Evolutionary conservation across 2,329 filamentous ascomycete species (phyloP), one percentile per base, ranked within the genome.

Genomic region (Colletotrichum shisoi): DNA sequence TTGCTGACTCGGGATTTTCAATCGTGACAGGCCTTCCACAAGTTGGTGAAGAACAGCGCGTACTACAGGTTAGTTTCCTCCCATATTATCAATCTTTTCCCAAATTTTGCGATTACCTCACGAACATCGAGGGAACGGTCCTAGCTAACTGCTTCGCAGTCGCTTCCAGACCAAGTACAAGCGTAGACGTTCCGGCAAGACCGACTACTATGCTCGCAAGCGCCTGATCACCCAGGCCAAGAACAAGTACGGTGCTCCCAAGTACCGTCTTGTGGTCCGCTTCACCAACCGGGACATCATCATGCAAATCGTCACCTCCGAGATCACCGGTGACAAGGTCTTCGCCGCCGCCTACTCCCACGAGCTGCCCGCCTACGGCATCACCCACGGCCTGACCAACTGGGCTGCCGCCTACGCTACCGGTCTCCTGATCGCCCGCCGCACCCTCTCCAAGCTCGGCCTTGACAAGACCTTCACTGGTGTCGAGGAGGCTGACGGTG

Each of bases 181-280:
- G 88, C 94, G 95, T 82, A 91, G 95, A 84, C 89, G 92, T 75
- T 80, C 91, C 79, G 95, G 95, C 81, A 99, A 99, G 92, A 99
- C 95, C 86, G 95, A 99, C 83, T 99, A 99, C 93, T 98, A 97
- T 84, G 95, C 95, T 81, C 94, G 95, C 83, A 98, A 98, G 92
- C 91, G 95, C 80, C 89, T 99, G 83, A 95, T 98, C 88, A 94
- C 93, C 87, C 95, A 99, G 89, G 95, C 95, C 86, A 99, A 98
- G 93, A 99, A 99, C 93, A 99, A 99, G 91, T 99, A 98, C 91
- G 96, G 96, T 86, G 91, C 95, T 72, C 95, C 95, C 84, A 99
- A 99, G 90, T 98, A 99, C 91, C 92, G 95, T 80, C 91, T 99
- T 79, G 95, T 99, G 74, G 93, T 99, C 81, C 95, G 95, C 82